Evolutionary conservation across 2,329 filamentous ascomycete genomes (phyloP), one percentile per base, ranked within the genome.

Genomic region (Aureobasidium sp.): DNA sequence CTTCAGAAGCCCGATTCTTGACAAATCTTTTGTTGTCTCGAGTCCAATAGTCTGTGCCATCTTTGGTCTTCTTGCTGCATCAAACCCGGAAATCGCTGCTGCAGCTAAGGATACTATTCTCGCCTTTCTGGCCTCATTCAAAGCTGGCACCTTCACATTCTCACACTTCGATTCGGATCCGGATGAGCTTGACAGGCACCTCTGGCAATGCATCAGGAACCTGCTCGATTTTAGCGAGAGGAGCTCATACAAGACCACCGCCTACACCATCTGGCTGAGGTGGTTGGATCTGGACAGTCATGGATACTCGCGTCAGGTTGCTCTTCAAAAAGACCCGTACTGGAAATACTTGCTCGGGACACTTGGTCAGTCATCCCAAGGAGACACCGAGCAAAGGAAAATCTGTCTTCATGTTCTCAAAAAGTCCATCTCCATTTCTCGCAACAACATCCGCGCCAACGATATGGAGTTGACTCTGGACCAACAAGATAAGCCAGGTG

Each of bases 381-480:
- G 78, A 8, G 76, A 76, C 62, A 71, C 72, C 5, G 78, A 80
- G 65, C 73, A 77, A 61, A 74, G 77, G 13, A 80, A 80, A 62
- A 75, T 74, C 59, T 77, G 76, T 64, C 73, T 80, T 5, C 74
- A 73, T 2, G 79, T 80, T 17, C 68, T 80, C 50, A 72, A 71
- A 32, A 71, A 71, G 15, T 79, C 78, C 1, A 64, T 80, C 15
- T 34, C 61, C n/a, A 64, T 67, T 62, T 39, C 55, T 9, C 58
- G 55, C 15, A 46, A 62, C 23, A 47, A 65, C 37, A 52, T 65
- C 7, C 27, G 39, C 15, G 53, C 62, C 37, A 62, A 51, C n/a
- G 48, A 59, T n/a, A 62, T 64, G 50, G 53, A 55, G 15, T 37
- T 58, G 20, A 44, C 32, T 12, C 15, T 41, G 50, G 52, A 63